Conservation (phyloP, 2,329 filamentous ascomycete genomes). For the Trematosphaeria pertusa region DNA sequence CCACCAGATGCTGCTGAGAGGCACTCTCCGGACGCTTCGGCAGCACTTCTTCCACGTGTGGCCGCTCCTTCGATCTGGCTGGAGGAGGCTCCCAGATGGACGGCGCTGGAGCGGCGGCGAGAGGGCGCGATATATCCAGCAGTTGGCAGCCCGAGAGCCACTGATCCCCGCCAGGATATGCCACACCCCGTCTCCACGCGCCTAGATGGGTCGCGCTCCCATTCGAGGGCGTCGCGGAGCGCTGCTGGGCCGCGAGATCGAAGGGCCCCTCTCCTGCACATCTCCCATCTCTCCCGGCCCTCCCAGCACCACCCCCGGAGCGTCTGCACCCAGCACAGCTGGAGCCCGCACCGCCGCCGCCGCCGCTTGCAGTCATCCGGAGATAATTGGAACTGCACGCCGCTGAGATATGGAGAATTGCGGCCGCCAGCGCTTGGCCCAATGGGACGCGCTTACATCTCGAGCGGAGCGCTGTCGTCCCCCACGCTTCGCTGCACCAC, state of each 20-base stretch:
- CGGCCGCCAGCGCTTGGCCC: constrained; percentile 19
- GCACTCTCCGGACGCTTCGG: background rate
- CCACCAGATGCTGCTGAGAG: constrained; percentile 1
- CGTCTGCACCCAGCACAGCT: constrained; percentile 4
- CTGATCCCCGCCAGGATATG: constrained; percentile 18
- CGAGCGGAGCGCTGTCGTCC: no score
- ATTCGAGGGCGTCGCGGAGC: constrained; percentile 10
- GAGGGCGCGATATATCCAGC: no score
- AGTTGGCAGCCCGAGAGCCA: constrained; percentile 4
- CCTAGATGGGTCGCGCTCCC: constrained; percentile 13
- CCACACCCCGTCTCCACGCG: constrained; percentile 17
- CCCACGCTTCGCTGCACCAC: constrained; percentile 38
- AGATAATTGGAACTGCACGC: constrained; percentile 17
- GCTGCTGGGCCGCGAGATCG: constrained; percentile 10
- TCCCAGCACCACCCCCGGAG: background rate
- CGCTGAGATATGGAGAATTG: constrained; percentile 11
- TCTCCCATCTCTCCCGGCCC: no score
- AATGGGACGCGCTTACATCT: constrained; percentile 36
- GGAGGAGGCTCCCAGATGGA: no score
- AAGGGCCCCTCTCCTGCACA: constrained; percentile 11
- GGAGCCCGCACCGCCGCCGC: background rate
- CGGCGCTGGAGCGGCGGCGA: no score
- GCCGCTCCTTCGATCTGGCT: background rate
- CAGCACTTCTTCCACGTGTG: constrained; percentile 6
- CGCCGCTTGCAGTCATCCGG: constrained; percentile 3